Evolutionary conservation across 2,329 filamentous ascomycete genomes (phyloP).

Genomic region (Cladosporium sphaerospermum): DNA sequence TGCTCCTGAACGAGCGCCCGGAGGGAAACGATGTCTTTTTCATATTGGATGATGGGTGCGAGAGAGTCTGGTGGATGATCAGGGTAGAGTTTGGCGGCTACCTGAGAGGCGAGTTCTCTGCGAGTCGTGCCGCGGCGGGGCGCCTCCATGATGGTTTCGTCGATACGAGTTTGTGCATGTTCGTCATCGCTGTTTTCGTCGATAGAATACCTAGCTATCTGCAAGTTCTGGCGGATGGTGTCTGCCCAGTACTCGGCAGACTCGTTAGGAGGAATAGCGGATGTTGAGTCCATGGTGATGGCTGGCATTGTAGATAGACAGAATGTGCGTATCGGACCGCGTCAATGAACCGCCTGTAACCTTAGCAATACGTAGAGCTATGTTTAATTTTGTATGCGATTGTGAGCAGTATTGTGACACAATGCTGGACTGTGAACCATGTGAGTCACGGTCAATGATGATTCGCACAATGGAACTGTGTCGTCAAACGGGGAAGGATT

Average conservation of each 20-base stretch:
- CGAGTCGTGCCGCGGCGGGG: slow-evolving; percentile 24
- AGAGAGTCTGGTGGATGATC: slow-evolving; percentile 15
- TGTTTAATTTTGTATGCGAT: too few species aligned
- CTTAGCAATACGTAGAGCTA: too few species aligned
- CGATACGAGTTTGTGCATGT: slow-evolving; percentile 11
- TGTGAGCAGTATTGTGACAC: too few species aligned
- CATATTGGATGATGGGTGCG: slow-evolving; percentile 25
- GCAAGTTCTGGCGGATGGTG: slow-evolving; percentile 6
- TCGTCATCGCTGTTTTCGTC: background rate
- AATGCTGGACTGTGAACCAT: too few species aligned
- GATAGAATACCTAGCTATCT: background rate
- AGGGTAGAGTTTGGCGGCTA: slow-evolving; percentile 24
- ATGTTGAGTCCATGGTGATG: too few species aligned
- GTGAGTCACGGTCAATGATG: too few species aligned
- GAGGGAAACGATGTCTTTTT: slow-evolving; percentile 26
- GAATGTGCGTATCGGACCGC: too few species aligned
- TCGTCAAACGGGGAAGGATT: too few species aligned
- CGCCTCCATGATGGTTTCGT: slow-evolving; percentile 19
- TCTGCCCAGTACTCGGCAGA: slow-evolving; percentile 9
- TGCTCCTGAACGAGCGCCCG: slow-evolving; percentile 20
- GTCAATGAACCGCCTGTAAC: too few species aligned
- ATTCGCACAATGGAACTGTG: too few species aligned
- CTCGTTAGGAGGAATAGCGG: background rate
- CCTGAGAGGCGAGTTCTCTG: slow-evolving; percentile 19
- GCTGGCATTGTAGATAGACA: too few species aligned